Conservation (phyloP, 2,329 filamentous ascomycete genomes). For the Penicillium sp. region DNA sequence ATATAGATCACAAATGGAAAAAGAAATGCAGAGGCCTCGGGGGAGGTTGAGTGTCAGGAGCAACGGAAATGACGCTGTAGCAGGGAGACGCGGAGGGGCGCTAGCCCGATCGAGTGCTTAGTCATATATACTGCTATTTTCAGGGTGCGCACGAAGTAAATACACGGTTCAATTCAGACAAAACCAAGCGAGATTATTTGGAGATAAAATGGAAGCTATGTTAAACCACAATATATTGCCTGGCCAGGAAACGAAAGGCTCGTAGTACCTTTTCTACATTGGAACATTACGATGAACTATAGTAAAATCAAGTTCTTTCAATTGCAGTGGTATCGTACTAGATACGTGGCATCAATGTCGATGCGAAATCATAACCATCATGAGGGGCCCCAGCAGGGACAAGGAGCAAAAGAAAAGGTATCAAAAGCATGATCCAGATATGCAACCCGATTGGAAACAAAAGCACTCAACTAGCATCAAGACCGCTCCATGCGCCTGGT, state of each 20-base stretch:
- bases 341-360: slow-evolving; percentile 1
- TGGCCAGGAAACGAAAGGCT: background rate
- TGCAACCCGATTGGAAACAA: background rate
- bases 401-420: slow-evolving; percentile 2
- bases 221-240: background rate
- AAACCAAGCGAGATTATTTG: background rate
- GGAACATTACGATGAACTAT: background rate
- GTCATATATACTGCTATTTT: slow-evolving; percentile 8
- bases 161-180: no score
- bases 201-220: no score
- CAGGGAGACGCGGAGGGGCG: slow-evolving; percentile 27
- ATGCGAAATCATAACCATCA: slow-evolving; percentile 9
- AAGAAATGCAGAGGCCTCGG: slow-evolving; percentile 22
- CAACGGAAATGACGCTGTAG: slow-evolving; percentile 28
- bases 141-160: background rate
- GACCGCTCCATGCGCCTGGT: slow-evolving; percentile 23
- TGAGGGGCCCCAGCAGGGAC: slow-evolving; percentile 3
- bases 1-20: slow-evolving; percentile 23
- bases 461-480: background rate
- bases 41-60: slow-evolving; percentile 26
- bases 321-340: slow-evolving; percentile 2
- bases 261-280: background rate
- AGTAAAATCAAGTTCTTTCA: background rate
- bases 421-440: background rate
- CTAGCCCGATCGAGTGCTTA: slow-evolving; percentile 24